phyloP scores from a whole-genome alignment of 2,329 filamentous ascomycete species.

The Aspergillus fumigatus region DNA sequence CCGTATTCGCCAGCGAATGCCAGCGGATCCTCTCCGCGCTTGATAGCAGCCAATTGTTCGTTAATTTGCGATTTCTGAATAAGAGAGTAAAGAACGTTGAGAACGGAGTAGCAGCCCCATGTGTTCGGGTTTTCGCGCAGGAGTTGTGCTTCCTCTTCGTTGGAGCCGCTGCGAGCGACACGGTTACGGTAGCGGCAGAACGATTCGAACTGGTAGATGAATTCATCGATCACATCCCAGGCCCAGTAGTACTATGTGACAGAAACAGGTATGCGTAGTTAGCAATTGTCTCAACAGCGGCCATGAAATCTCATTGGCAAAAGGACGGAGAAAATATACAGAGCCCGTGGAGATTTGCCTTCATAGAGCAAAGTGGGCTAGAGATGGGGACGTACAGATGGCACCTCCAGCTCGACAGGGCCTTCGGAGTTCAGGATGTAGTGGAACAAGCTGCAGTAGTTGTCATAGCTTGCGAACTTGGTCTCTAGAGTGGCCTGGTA shows the following conservation, averaged over 20 bases:
- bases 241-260: conserved; percentile 87
- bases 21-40: conserved; percentile 84
- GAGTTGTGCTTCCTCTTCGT: conserved; percentile 86
- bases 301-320: conserved; percentile 4
- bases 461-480: conserved; percentile 98
- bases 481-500: conserved; percentile 93
- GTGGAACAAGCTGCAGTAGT: conserved; percentile 99
- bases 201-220: conserved; percentile 99
- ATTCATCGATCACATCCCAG: conserved; percentile 99
- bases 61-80: conserved; percentile 98
- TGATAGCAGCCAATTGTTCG: conserved; percentile 92
- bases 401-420: conserved; percentile 94
- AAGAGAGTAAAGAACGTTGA: conserved; percentile 98
- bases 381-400: conserved; percentile 65
- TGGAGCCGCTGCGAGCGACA: conserved; percentile 73
- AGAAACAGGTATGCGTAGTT: neutral
- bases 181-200: conserved; percentile 97
- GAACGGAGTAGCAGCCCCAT: conserved; percentile 98
- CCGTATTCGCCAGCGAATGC: conserved; percentile 93
- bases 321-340: neutral
- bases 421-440: conserved; percentile 98
- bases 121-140: conserved; percentile 97
- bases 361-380: conserved; percentile 6
- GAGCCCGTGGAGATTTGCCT: neutral
- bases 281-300: neutral